Percentiles rank a stretch among this genome's conserved stretches.
Evolutionary conservation across 108 stramenopile genomes (phyloP).

Genomic region (Aurantiochytrium sp.): DNA sequence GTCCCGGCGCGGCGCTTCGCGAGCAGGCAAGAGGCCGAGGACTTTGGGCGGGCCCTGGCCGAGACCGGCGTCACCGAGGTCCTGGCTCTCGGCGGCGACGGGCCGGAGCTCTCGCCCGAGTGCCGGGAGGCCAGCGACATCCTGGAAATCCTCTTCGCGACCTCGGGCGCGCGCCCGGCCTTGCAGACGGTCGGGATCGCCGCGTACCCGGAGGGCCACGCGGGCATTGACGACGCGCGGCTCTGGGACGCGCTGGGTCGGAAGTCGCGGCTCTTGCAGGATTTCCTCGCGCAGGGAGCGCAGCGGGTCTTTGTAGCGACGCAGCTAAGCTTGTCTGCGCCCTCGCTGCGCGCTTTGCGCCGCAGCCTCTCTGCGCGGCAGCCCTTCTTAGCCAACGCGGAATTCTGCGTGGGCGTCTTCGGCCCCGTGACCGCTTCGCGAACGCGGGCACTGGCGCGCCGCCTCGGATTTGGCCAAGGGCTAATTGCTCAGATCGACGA

Average conservation of each 20-base stretch:
- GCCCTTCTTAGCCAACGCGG: neutral
- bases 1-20: neutral
- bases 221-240: neutral
- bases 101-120: neutral
- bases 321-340: neutral
- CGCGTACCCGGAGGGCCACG: neutral
- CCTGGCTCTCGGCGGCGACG: neutral
- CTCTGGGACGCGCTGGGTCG: neutral
- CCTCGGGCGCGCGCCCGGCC: neutral
- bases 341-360: neutral
- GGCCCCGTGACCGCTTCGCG: neutral
- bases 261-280: too few species aligned
- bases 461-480: neutral
- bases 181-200: neutral
- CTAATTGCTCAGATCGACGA: neutral
- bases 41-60: neutral
- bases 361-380: neutral
- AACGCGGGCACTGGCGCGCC: neutral
- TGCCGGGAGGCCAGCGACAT: neutral
- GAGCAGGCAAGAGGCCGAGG: neutral
- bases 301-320: neutral
- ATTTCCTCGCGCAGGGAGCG: too few species aligned
- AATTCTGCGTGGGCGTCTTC: neutral
- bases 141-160: neutral
- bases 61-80: neutral